phyloP scores from a whole-genome alignment of 148 eudicot species.

The Amaranthus cruentus region DNA sequence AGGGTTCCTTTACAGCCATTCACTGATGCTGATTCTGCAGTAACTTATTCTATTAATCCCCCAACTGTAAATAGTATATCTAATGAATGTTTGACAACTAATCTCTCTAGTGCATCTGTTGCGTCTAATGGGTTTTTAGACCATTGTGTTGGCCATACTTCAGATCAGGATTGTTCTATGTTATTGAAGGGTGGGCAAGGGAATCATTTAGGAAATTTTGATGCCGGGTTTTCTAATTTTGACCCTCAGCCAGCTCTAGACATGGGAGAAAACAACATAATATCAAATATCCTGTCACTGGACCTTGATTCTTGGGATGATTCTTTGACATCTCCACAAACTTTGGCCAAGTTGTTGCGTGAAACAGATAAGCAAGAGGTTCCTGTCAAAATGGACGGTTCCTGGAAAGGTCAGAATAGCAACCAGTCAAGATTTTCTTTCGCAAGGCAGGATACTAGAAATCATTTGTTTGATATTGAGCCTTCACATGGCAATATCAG shows the following conservation, averaged over 20 bases:
- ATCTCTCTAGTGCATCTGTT: conserved; percentile 31
- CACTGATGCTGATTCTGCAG: conserved; percentile 28
- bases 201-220: conserved; percentile 39
- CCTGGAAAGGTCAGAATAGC: conserved; percentile 63
- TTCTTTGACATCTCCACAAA: conserved; percentile 65
- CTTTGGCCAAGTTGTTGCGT: conserved; percentile 62
- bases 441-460: conserved; percentile 71
- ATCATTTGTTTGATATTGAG: conserved; percentile 31
- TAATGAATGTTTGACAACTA: conserved; percentile 24
- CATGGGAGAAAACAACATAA: conserved; percentile 74
- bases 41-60: conserved; percentile 25
- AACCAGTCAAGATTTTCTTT: conserved; percentile 93
- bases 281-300: conserved; percentile 78
- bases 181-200: conserved; percentile 33
- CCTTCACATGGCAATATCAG: conserved; percentile 38
- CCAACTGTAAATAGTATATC: conserved; percentile 34
- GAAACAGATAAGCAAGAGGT: conserved; percentile 56
- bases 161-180: conserved; percentile 32
- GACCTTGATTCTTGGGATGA: conserved; percentile 86
- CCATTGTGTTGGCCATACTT: conserved; percentile 27
- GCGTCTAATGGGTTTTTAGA: conserved; percentile 39
- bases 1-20: conserved; percentile 32
- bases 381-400: conserved; percentile 35
- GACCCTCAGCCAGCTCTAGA: conserved; percentile 36
- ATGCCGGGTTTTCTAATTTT: conserved; percentile 29